Evolutionary conservation across 495 filamentous ascomycete species (phyloP), one percentile per base, ranked within the genome.

Genomic region (Penicillium turbatum): DNA sequence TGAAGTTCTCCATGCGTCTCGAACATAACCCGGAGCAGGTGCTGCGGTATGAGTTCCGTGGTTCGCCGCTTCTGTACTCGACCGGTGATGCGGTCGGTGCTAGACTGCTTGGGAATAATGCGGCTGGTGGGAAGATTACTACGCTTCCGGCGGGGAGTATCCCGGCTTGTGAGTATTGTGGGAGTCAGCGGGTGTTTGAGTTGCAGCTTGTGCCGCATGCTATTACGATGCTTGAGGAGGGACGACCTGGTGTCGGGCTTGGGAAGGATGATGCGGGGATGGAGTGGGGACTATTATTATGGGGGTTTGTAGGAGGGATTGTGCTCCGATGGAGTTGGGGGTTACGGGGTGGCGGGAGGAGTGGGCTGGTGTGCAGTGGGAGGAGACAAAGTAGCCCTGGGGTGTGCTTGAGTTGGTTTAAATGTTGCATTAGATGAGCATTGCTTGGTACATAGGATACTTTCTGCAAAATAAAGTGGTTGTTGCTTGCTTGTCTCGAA

Each of bases 351-450:
- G 90, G 73, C 59, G 90, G 36, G 95, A 97, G 73, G 93, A 98
- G 72, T 97, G 95, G 92, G 86, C 81, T 16, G 92, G 93, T 7
- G 93, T 97, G 64, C 93, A 97, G 74, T 98, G 92, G 93, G 93
- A 97, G 76, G 89, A 95, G 69, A 63, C 75, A 58, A 72, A 69
- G 54, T 74, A 63, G n/a, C n/a, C n/a, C n/a, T n/a, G n/a, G n/a
- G 55, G 12, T 24, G 5, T 24, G 1, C 3, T 17, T 19, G 21
- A 24, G 21, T n/a, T n/a, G n/a, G n/a, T n/a, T n/a, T n/a, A n/a
- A 24, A 24, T 47, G 24, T 24, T 47, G 32, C 45, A 48, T 34
- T 48, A 48, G 31, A 48, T 12, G 17, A n/a, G 16, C 2, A 10
- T 6, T 35, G 9, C 32, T 9, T 37, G n/a, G 35, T 37, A 16